Conservation (phyloP, 305 asterid species). For the Solanum aculeatissimum region DNA sequence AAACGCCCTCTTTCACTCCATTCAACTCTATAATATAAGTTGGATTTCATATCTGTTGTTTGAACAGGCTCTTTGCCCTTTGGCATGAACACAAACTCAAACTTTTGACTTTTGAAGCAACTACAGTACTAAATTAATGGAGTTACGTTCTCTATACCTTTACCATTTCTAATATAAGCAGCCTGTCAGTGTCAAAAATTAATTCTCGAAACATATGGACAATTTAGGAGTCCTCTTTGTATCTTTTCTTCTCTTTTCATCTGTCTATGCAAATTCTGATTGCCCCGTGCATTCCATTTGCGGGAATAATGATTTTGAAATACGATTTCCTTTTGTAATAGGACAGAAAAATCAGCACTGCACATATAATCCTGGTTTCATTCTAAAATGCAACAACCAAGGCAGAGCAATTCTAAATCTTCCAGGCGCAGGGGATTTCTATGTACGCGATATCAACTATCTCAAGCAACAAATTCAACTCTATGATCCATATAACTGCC, state of each 20-base stretch:
- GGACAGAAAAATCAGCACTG: conserved; percentile 17
- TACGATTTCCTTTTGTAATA: conserved; percentile 47
- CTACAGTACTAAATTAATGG: background rate
- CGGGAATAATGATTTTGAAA: conserved; percentile 4
- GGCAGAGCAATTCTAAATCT: conserved; percentile 8
- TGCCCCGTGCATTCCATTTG: conserved; percentile 17
- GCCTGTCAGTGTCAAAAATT: background rate
- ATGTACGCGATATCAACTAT: conserved; percentile 3
- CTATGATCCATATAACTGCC: conserved; percentile 3
- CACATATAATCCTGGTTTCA: conserved; percentile 41
- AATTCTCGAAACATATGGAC: conserved; percentile 23
- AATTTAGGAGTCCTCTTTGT: conserved; percentile 9
- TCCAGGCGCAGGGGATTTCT: conserved; percentile 5
- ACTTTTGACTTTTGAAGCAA: background rate
- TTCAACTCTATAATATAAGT: background rate
- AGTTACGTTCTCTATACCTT: background rate
- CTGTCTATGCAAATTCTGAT: conserved; percentile 15
- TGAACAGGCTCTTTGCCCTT: background rate
- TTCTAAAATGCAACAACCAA: conserved; percentile 13
- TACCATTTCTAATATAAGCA: background rate
- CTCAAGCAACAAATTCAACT: background rate
- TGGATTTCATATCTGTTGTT: background rate
- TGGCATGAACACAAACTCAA: background rate
- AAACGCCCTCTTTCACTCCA: background rate
- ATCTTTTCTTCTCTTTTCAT: conserved; percentile 11